phyloP scores from a whole-genome alignment of 441 rosid genomes.

The Bocquillonia castaneifolia region DNA sequence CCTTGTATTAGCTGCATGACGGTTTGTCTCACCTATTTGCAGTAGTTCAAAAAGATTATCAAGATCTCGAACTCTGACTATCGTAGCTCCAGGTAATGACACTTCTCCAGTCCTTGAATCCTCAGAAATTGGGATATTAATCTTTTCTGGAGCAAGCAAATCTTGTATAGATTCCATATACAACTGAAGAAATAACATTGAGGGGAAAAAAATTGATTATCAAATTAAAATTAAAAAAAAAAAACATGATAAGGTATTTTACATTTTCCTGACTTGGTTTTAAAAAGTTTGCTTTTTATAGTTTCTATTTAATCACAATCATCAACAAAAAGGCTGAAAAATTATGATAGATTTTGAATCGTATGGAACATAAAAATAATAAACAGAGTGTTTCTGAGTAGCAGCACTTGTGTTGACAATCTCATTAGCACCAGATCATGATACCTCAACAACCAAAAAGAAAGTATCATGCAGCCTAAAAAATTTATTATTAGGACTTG shows the following conservation, averaged over 20 bases:
- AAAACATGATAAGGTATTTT: neutral
- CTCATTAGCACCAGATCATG: neutral
- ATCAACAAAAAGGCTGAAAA: slow-evolving; percentile 8
- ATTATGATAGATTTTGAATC: neutral
- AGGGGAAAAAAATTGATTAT: slow-evolving; percentile 1
- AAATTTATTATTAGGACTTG: slow-evolving; percentile 4
- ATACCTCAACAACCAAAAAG: neutral
- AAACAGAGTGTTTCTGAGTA: neutral
- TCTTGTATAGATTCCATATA: slow-evolving; percentile 93
- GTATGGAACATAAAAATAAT: neutral
- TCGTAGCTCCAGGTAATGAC: slow-evolving; percentile 62
- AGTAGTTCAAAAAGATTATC: slow-evolving; percentile 67
- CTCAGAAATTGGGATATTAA: slow-evolving; percentile 63
- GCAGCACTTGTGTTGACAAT: neutral
- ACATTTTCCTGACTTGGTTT: neutral
- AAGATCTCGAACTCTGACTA: slow-evolving; percentile 51
- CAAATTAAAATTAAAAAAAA: neutral
- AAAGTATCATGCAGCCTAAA: neutral
- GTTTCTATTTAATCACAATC: neutral
- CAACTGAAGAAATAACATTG: slow-evolving; percentile 37
- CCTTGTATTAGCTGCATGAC: slow-evolving; percentile 83
- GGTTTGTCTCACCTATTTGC: slow-evolving; percentile 79
- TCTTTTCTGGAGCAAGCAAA: slow-evolving; percentile 76
- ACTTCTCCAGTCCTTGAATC: slow-evolving; percentile 81
- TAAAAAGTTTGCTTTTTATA: neutral